A percentile compares a stretch with the other conserved stretches of the same genome.
Conservation (phyloP, 2,329 filamentous ascomycete genomes). For the Colletotrichum sp. region DNA sequence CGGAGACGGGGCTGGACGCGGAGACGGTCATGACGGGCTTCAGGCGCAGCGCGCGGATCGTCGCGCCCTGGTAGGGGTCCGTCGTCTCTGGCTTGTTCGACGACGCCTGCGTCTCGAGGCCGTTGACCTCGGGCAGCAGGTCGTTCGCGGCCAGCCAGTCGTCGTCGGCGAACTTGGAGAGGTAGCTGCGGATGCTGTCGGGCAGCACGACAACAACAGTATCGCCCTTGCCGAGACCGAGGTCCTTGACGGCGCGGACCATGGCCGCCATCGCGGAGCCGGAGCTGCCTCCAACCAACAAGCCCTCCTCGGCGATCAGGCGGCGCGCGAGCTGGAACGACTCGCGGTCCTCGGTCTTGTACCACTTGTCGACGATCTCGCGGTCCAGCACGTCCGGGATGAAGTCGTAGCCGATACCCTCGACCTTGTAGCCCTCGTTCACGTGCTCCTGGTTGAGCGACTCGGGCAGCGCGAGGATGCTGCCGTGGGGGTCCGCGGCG, state of each 20-base stretch:
- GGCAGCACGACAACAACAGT: conserved; percentile 90
- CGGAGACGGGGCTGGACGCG: conserved; percentile 73
- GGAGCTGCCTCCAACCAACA: conserved; percentile 91
- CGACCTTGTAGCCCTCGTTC: conserved; percentile 93
- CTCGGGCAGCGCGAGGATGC: conserved; percentile 85
- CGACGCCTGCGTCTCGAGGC: conserved; percentile 48
- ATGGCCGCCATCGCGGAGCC: conserved; percentile 89
- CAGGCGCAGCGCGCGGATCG: conserved; percentile 81
- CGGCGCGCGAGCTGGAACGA: conserved; percentile 90
- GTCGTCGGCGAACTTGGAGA: conserved; percentile 98
- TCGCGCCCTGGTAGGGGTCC: conserved; percentile 79
- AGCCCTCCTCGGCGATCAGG: conserved; percentile 90
- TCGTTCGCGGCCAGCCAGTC: conserved; percentile 98
- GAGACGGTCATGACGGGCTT: conserved; percentile 92
- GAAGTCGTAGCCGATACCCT: conserved; percentile 99
- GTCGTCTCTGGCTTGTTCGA: conserved; percentile 42
- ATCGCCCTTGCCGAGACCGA: conserved; percentile 80
- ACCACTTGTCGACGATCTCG: conserved; percentile 86
- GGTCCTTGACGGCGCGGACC: conserved; percentile 77
- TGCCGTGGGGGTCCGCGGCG: conserved; percentile 90
- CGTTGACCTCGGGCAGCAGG: conserved; percentile 69
- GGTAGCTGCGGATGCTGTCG: conserved; percentile 95
- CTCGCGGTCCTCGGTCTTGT: conserved; percentile 94
- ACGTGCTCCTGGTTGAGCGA: conserved; percentile 78
- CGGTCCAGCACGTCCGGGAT: conserved; percentile 92